Evolutionary conservation across 345 rosid species (phyloP).

Genomic region (Brassica incana): DNA sequence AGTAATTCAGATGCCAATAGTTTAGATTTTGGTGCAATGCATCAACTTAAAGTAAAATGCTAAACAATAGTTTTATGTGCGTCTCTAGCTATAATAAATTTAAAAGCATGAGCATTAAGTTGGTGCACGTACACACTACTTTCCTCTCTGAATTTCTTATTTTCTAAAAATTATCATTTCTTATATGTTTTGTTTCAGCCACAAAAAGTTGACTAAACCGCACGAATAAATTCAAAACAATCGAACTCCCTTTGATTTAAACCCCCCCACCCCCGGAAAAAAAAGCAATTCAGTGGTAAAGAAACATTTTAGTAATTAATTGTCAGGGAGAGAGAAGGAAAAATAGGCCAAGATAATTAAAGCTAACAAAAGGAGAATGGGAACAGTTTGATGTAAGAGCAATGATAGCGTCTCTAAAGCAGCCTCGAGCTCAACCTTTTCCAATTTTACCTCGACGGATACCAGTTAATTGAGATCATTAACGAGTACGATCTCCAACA

Average conservation of each 20-base stretch:
- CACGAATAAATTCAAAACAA: not conserved
- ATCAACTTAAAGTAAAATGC: not conserved
- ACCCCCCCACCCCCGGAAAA: not conserved
- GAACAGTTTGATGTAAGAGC: constrained; percentile 38
- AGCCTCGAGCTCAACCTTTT: constrained; percentile 22
- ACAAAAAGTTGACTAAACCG: not conserved
- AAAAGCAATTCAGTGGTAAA: not conserved
- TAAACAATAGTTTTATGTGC: not conserved
- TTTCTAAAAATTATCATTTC: not conserved
- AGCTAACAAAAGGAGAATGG: constrained; percentile 27
- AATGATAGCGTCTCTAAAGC: constrained; percentile 41
- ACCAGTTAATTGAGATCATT: constrained; percentile 15
- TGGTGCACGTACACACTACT: not conserved
- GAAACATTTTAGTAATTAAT: constrained; percentile 16
- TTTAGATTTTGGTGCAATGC: not conserved
- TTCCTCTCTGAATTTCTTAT: not conserved
- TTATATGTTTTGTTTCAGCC: not conserved
- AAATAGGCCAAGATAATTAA: constrained; percentile 14
- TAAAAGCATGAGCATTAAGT: not conserved
- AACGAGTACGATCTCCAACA: not conserved
- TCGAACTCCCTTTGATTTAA: not conserved
- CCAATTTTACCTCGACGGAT: not conserved
- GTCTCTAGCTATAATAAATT: not conserved
- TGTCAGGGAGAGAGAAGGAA: constrained; percentile 6
- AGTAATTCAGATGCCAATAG: not conserved